Evolutionary conservation across 2,329 filamentous ascomycete species (phyloP).

Genomic region (Keithomyces neogunnii): DNA sequence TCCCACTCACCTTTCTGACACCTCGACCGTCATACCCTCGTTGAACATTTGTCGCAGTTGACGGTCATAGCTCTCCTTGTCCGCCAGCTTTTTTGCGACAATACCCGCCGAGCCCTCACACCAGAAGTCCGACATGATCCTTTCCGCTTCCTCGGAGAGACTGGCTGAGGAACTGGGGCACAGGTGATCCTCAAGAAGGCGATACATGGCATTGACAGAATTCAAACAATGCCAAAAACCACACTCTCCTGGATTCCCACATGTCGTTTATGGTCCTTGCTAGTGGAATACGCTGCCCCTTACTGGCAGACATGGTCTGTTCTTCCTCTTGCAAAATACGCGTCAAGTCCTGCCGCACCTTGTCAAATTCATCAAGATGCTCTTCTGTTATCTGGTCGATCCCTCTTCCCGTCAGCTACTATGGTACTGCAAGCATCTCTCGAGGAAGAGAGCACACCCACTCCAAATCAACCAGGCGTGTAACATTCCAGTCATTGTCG

Average conservation of each 20-base stretch:
- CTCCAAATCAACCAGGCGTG: not conserved
- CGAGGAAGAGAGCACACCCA: constrained; percentile 1
- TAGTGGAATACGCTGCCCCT: constrained; percentile 4
- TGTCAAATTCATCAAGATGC: not conserved
- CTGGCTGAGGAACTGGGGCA: constrained; percentile 1
- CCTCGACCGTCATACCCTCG: no score
- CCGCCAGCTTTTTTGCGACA: not conserved
- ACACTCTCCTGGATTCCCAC: constrained; percentile 12
- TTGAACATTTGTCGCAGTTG: no score
- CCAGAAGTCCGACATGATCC: constrained; percentile 9
- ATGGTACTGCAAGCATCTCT: not conserved
- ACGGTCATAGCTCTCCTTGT: no score
- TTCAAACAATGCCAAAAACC: constrained; percentile 11
- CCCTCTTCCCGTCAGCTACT: not conserved
- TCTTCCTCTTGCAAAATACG: not conserved
- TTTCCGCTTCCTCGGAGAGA: constrained; percentile 5
- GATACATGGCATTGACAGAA: constrained; percentile 10
- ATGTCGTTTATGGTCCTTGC: constrained; percentile 11
- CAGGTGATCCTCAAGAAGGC: constrained; percentile 7
- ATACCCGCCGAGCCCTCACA: constrained; percentile 4
- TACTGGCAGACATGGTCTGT: not conserved
- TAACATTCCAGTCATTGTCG: constrained; percentile 13
- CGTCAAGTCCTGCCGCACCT: not conserved
- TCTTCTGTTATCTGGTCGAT: not conserved
- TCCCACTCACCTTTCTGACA: no score